Base-by-base conservation (phyloP, 768 basidiomycete genomes). In the Boletus vermiculosoides region DNA sequence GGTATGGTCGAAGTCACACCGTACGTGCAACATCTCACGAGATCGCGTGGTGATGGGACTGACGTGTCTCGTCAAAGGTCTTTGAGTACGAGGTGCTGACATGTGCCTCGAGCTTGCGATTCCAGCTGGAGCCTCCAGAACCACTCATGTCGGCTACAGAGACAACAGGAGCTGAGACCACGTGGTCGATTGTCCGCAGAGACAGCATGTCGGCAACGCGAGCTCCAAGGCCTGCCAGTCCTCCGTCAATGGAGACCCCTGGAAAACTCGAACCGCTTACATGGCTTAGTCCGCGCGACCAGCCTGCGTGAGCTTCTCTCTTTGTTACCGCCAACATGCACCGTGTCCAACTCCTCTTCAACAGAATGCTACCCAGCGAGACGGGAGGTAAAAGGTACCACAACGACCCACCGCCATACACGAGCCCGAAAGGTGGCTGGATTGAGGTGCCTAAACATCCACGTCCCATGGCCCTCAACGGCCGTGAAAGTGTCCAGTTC, bases 31-130 rank as follows among this genome's bases (percentile, higher is more conserved):
- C 5, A 36, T 52, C 37, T 33, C 31, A 13, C 25, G 25, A 5
- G 25, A 25, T 25, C 25, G 25, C 25, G 25, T 16, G 5, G 39
- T 20, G 12, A 44, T 41, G 5, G 16, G 39, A 50, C 56, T 55
- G 20, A 56, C 20, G 2, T 34, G 18, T 11, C n/a, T 11, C n/a
- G 2, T 39, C 36, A 15, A 52, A 67, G 66, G 40, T 60, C 3
- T 61, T 50, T 13, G 61, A 64, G 30, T 66, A 68, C 45, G 66
- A 68, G 25, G 67, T 69, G 4, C 46, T 68, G n/a, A 52, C 58
- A 11, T 69, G 58, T 10, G 56, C 53, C 37, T 56, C 62, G 39
- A 61, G 28, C 31, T 22, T 69, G 54, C 62, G 60, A 33, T 67
- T 68, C 45, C 42, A 45, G 6, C 20, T 68, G 0, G 51, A 50